A percentile compares a stretch with the other conserved stretches of the same genome.
These are phyloP conservation scores for Pisolithus albus DNA, from an alignment of 768 basidiomycete genomes.

Conservation along the genomic window DNA sequence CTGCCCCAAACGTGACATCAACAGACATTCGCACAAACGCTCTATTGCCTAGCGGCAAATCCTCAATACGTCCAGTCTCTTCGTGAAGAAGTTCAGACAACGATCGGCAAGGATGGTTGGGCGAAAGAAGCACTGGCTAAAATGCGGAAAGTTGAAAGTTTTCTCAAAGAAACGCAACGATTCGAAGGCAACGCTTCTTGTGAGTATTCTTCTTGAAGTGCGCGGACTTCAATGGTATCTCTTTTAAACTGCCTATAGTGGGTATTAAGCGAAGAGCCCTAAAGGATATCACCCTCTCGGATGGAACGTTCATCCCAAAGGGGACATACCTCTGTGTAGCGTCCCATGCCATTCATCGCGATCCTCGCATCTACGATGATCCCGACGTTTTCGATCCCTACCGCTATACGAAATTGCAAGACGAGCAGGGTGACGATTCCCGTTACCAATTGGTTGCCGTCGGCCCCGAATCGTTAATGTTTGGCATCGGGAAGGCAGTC, in stretches of 20 bases:
- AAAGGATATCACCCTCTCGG: slow-evolving; percentile 30
- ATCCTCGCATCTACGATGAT: slow-evolving; percentile 24
- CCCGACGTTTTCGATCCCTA: slow-evolving; percentile 39
- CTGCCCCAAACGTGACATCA: neutral
- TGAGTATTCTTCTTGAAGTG: slow-evolving; percentile 2
- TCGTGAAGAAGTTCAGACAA: slow-evolving; percentile 32
- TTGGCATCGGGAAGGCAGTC: slow-evolving; percentile 29
- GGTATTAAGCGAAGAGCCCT: slow-evolving; percentile 27
- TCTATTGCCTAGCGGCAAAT: slow-evolving; percentile 31
- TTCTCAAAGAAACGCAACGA: slow-evolving; percentile 33
- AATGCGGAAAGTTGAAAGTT: slow-evolving; percentile 36
- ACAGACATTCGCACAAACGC: slow-evolving; percentile 28
- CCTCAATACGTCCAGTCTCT: slow-evolving; percentile 30
- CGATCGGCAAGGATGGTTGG: slow-evolving; percentile 25
- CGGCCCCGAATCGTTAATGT: slow-evolving; percentile 27
- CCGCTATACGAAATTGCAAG: slow-evolving; percentile 37
- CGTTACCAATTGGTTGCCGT: slow-evolving; percentile 34
- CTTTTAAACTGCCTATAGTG: slow-evolving; percentile 9
- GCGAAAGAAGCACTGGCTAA: slow-evolving; percentile 20
- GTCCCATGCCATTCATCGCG: slow-evolving; percentile 14
- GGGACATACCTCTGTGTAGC: slow-evolving; percentile 25
- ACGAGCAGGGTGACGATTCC: slow-evolving; percentile 23
- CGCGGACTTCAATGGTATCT: neutral
- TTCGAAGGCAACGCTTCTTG: slow-evolving; percentile 22
- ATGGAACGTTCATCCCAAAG: slow-evolving; percentile 32